A percentile compares a stretch with the other conserved stretches of the same genome.
Evolutionary conservation across 2,329 filamentous ascomycete species (phyloP).

Genomic region (Fonsecaea multimorphosa): DNA sequence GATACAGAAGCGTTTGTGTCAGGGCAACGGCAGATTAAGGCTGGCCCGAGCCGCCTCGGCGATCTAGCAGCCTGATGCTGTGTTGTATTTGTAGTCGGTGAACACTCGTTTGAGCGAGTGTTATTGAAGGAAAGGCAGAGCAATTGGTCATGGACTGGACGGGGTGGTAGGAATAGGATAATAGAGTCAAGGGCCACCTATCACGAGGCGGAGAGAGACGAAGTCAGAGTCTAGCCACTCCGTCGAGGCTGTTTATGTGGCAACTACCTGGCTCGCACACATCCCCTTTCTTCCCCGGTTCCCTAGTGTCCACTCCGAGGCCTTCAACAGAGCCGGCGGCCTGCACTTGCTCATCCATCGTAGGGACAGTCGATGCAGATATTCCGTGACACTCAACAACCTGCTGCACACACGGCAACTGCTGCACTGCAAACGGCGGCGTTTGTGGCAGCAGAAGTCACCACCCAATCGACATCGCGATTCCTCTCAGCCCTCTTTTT

Average conservation of each 20-base stretch:
- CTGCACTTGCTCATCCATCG: not conserved
- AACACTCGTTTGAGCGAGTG: not conserved
- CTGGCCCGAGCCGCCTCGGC: not conserved
- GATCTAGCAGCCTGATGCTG: not conserved
- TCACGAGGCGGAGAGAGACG: not conserved
- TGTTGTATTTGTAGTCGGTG: not conserved
- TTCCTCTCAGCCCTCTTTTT: not conserved
- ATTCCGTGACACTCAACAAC: not conserved
- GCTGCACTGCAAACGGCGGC: not conserved
- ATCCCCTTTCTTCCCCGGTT: not conserved
- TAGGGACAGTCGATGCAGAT: not conserved
- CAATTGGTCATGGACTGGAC: not conserved
- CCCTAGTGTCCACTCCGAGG: not conserved
- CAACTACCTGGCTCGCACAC: not conserved
- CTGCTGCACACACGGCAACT: not conserved
- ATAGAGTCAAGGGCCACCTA: not conserved
- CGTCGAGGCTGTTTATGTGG: not conserved
- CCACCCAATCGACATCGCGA: too few relatives aligned
- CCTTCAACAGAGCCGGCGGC: not conserved
- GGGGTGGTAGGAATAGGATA: not conserved
- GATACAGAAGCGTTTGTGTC: conserved; percentile 4
- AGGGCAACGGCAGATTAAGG: not conserved
- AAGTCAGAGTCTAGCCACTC: not conserved
- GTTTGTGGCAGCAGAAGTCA: too few relatives aligned
- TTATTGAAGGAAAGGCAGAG: not conserved